Percentiles rank a stretch among this genome's conserved stretches.
phyloP scores from a whole-genome alignment of 768 basidiomycete genomes.

The Pisolithus orientalis region DNA sequence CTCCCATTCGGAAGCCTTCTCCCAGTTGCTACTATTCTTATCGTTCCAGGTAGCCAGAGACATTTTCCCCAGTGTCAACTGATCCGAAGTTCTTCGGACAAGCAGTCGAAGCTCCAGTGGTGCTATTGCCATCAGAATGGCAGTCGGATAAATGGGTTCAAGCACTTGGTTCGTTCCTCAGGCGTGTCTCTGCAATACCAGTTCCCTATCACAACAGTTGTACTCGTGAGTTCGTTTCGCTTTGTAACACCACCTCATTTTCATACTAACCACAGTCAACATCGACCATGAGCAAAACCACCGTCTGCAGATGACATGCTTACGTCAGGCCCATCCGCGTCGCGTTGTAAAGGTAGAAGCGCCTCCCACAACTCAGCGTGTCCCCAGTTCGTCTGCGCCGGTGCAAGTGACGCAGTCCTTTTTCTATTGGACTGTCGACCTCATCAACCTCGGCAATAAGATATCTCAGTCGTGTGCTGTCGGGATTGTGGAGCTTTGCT shows the following conservation, averaged over 20 bases:
- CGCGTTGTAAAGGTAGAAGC: constrained; percentile 7
- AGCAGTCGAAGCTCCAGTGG: too few relatives aligned
- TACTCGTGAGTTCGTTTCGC: background rate
- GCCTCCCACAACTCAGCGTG: constrained; percentile 8
- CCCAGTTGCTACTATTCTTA: too few relatives aligned
- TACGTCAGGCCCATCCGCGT: too few relatives aligned
- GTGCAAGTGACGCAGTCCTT: constrained; percentile 2
- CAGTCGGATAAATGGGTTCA: background rate
- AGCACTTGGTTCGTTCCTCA: background rate
- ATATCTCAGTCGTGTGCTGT: constrained; percentile 56
- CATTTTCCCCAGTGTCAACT: too few relatives aligned
- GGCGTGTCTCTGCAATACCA: background rate
- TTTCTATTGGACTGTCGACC: constrained; percentile 9
- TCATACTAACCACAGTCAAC: background rate
- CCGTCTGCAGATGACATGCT: constrained; percentile 10
- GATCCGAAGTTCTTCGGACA: too few relatives aligned
- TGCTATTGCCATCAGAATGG: too few relatives aligned
- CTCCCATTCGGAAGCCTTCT: too few relatives aligned
- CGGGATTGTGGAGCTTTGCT: constrained; percentile 68
- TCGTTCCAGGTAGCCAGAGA: too few relatives aligned
- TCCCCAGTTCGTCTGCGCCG: constrained; percentile 11
- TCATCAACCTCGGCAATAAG: constrained; percentile 18
- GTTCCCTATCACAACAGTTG: background rate
- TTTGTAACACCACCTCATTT: background rate
- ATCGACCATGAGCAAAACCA: background rate